Evolutionary conservation across 768 basidiomycete species (phyloP).

Genomic region (Lactarius tabidus): DNA sequence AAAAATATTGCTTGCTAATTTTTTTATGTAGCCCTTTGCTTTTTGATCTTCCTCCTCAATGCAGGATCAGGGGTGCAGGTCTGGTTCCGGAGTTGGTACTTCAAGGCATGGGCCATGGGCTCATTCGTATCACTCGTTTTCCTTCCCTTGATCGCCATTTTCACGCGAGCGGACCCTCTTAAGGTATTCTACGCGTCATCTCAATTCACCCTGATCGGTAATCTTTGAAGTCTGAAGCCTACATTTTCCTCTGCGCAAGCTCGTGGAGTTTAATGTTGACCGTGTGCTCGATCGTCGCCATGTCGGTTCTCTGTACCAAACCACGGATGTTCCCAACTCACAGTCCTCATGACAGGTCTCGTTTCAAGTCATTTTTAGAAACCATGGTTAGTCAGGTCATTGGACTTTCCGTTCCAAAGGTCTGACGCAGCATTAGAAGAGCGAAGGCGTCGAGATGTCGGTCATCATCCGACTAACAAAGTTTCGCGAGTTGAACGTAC

Average conservation of each 20-base stretch:
- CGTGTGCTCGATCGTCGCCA: conserved; percentile 64
- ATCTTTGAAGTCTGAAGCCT: conserved; percentile 58
- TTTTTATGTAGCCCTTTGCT: conserved; percentile 60
- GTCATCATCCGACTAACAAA: conserved; percentile 70
- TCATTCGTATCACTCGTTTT: conserved; percentile 55
- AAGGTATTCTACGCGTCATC: conserved; percentile 39
- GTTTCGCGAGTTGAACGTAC: conserved; percentile 76
- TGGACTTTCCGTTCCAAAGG: neutral
- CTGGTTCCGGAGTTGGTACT: conserved; percentile 75
- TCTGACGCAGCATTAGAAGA: conserved; percentile 37
- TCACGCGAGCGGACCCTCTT: conserved; percentile 54
- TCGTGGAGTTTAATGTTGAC: conserved; percentile 64
- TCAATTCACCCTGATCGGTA: conserved; percentile 2
- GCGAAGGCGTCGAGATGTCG: conserved; percentile 53
- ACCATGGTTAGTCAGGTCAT: conserved; percentile 45
- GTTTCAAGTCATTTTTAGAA: conserved; percentile 60
- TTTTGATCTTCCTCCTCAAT: conserved; percentile 80
- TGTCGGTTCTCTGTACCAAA: conserved; percentile 41
- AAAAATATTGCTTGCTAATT: neutral
- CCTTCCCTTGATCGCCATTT: conserved; percentile 65
- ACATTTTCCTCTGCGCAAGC: conserved; percentile 63
- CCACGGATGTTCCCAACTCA: conserved; percentile 17
- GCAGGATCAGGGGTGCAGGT: conserved; percentile 49
- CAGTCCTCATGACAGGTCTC: conserved; percentile 40
- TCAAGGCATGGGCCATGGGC: conserved; percentile 67